Conservation (phyloP, 805 yeast species). For the Cyberlindnera petersonii region DNA sequence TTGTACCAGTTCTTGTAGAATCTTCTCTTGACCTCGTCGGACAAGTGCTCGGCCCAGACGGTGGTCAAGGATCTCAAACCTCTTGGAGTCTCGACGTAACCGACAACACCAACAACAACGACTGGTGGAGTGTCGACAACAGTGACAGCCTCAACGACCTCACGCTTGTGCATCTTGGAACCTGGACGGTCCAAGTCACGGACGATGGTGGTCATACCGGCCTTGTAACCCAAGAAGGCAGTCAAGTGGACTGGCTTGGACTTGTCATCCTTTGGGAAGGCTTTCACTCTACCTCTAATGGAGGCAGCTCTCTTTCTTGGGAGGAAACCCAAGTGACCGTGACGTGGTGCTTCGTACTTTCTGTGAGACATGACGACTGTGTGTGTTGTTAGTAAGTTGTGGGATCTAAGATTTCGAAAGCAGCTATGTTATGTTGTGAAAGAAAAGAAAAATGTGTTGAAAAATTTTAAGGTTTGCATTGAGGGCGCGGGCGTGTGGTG, state of each 20-base stretch:
- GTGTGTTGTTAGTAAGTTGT: slow-evolving; percentile 21
- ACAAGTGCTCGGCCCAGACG: slow-evolving; percentile 99
- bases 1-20: slow-evolving; percentile 99
- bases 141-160: slow-evolving; percentile 98
- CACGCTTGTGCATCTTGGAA: slow-evolving; percentile 99
- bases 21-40: slow-evolving; percentile 99
- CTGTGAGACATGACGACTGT: slow-evolving; percentile 88
- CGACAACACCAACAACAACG: slow-evolving; percentile 99
- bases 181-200: slow-evolving; percentile 99
- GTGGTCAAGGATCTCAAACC: slow-evolving; percentile 99
- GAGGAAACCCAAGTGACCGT: slow-evolving; percentile 99
- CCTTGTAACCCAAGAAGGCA: slow-evolving; percentile 99
- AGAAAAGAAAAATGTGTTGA: slow-evolving; percentile 23
- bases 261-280: slow-evolving; percentile 99
- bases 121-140: slow-evolving; percentile 99
- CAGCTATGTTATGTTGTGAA: slow-evolving; percentile 2
- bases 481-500: neutral
- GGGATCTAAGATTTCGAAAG: slow-evolving; percentile 1
- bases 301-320: slow-evolving; percentile 99
- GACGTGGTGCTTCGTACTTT: slow-evolving; percentile 99
- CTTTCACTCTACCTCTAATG: slow-evolving; percentile 98
- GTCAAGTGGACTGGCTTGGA: slow-evolving; percentile 98
- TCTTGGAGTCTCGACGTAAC: slow-evolving; percentile 99
- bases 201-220: slow-evolving; percentile 99
- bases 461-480: too few relatives aligned